These are phyloP conservation scores for Pichia cabralensis DNA, from an alignment of 805 yeast genomes.

Conservation along the genomic window DNA sequence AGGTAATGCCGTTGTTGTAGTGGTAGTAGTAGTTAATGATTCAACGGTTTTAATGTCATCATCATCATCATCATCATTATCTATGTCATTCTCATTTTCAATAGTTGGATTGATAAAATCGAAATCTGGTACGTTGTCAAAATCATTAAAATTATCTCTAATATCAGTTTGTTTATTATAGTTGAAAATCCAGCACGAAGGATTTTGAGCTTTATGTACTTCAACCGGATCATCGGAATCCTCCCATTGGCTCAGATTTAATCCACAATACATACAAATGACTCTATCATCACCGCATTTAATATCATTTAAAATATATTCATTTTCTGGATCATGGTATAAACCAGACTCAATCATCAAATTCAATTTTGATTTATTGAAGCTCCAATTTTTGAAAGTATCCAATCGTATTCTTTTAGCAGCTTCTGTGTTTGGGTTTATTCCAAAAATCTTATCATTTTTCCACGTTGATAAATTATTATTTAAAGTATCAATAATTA, in stretches of 20 bases:
- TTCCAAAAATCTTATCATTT: conserved; percentile 2
- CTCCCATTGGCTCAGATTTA: conserved; percentile 66
- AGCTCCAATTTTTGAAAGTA: conserved; percentile 5
- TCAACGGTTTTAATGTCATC: conserved; percentile 1
- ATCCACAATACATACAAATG: conserved; percentile 55
- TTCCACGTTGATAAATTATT: background rate
- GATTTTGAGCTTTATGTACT: conserved; percentile 3
- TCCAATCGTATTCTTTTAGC: background rate
- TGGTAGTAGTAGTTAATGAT: conserved; percentile 5
- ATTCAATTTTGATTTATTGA: conserved; percentile 30
- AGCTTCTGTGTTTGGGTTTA: background rate
- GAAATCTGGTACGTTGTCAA: background rate
- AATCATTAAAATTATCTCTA: background rate
- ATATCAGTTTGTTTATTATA: background rate
- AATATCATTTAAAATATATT: conserved; percentile 7
- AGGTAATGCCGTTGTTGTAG: conserved; percentile 7
- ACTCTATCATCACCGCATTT: conserved; percentile 42
- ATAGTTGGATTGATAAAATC: background rate
- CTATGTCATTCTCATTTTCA: background rate
- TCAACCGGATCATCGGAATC: conserved; percentile 35
- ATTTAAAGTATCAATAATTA: background rate
- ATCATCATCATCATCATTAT: conserved; percentile 1
- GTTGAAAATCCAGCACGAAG: conserved; percentile 6
- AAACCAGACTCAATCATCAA: conserved; percentile 51
- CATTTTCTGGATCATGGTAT: conserved; percentile 37